Evolutionary conservation across 75 land plant species (phyloP).

Genomic region (Cupressus sempervirens): DNA sequence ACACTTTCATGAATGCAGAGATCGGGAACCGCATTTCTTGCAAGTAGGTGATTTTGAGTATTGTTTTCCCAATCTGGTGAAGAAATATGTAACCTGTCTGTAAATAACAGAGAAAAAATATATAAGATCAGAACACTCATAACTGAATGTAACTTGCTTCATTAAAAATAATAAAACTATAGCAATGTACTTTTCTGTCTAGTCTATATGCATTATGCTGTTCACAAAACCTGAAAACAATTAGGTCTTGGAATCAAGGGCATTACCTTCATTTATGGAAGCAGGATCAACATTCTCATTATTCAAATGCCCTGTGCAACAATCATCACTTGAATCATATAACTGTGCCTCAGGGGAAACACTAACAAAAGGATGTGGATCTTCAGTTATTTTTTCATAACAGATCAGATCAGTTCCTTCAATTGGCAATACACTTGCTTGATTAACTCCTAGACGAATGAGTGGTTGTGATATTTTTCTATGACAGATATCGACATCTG

Average conservation of each 20-base stretch:
- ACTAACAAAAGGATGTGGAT: neutral
- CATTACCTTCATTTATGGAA: neutral
- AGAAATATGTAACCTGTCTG: neutral
- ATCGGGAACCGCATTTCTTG: neutral
- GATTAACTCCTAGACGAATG: neutral
- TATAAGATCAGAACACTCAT: neutral
- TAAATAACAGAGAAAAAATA: neutral
- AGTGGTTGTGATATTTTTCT: neutral
- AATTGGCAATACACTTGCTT: neutral
- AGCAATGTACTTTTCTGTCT: neutral
- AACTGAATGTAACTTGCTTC: neutral
- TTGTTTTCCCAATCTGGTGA: neutral
- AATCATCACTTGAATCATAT: neutral
- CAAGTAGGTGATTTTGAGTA: neutral
- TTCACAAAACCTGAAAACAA: neutral
- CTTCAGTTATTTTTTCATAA: neutral
- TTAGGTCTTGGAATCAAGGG: neutral
- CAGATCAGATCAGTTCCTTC: neutral
- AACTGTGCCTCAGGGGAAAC: neutral
- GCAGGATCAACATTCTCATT: conserved; percentile 6
- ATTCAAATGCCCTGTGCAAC: neutral
- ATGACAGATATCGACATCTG: neutral
- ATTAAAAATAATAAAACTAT: neutral
- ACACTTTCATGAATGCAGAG: neutral
- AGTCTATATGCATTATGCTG: neutral